phyloP scores from a whole-genome alignment of 257 asterid genomes.

The Galeopsis tetrahit region DNA sequence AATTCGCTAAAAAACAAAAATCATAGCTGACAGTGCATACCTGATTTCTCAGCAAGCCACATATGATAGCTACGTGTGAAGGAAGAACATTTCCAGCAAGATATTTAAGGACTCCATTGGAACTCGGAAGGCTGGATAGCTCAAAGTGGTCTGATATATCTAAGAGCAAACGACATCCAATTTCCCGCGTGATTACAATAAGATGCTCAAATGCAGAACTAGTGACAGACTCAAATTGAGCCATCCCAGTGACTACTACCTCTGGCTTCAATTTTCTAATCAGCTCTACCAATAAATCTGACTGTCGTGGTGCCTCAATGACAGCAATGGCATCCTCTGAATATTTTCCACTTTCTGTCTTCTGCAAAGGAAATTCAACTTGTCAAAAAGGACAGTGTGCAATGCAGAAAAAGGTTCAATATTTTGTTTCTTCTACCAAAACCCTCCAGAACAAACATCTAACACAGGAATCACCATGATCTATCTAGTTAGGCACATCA shows the following conservation, averaged over 20 bases:
- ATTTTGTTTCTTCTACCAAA: neutral
- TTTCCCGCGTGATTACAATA: constrained; percentile 72
- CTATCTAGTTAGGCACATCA: neutral
- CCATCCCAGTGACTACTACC: constrained; percentile 94
- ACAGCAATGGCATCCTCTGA: constrained; percentile 76
- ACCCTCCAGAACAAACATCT: constrained; percentile 17
- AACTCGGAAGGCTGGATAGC: constrained; percentile 90
- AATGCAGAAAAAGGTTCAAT: constrained; percentile 19
- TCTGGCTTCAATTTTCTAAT: constrained; percentile 88
- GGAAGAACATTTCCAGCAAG: constrained; percentile 92
- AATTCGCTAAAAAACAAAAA: neutral
- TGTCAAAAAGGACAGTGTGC: constrained; percentile 28
- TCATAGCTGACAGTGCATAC: constrained; percentile 35
- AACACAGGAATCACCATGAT: neutral
- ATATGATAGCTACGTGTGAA: constrained; percentile 83
- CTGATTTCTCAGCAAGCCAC: constrained; percentile 92
- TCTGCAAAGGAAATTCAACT: constrained; percentile 52
- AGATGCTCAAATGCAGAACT: constrained; percentile 87
- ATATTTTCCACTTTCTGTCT: constrained; percentile 47
- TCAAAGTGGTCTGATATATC: constrained; percentile 97
- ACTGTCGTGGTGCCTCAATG: constrained; percentile 94
- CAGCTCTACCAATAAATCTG: constrained; percentile 91
- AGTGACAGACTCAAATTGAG: constrained; percentile 88
- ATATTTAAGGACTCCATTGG: constrained; percentile 92
- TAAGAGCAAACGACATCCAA: constrained; percentile 76